These are phyloP conservation scores for Phoma sp. DNA, from an alignment of 2,329 filamentous ascomycete species.

Conservation along the genomic window DNA sequence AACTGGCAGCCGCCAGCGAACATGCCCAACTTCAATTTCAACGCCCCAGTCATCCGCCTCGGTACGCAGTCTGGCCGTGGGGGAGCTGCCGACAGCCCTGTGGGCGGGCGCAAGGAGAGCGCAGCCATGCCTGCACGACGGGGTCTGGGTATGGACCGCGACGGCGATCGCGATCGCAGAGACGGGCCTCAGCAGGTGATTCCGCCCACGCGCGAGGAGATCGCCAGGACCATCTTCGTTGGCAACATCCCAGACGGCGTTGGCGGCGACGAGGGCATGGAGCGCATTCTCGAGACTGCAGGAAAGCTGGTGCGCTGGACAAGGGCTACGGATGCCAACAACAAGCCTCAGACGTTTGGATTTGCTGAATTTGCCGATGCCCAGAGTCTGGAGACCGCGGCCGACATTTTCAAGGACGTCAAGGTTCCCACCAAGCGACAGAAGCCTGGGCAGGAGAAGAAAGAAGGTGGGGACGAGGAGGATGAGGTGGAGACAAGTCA, in stretches of 20 bases:
- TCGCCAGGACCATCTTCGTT: slow-evolving; percentile 88
- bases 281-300: slow-evolving; percentile 77
- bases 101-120: slow-evolving; percentile 56
- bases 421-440: slow-evolving; percentile 82
- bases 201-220: slow-evolving; percentile 87
- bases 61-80: slow-evolving; percentile 77
- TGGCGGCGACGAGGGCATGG: slow-evolving; percentile 77
- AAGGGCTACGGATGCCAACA: slow-evolving; percentile 74
- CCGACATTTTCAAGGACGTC: slow-evolving; percentile 82
- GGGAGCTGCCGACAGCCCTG: slow-evolving; percentile 50
- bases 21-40: slow-evolving; percentile 98
- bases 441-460: slow-evolving; percentile 53
- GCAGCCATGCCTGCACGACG: slow-evolving; percentile 47
- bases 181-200: slow-evolving; percentile 73
- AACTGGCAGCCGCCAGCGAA: slow-evolving; percentile 89
- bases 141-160: slow-evolving; percentile 65
- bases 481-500: slow-evolving; percentile 67
- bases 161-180: slow-evolving; percentile 68
- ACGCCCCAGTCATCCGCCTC: slow-evolving; percentile 91
- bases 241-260: slow-evolving; percentile 81
- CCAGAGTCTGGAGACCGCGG: slow-evolving; percentile 82
- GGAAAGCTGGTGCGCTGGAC: slow-evolving; percentile 87
- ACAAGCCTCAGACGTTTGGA: slow-evolving; percentile 85
- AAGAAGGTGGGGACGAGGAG: slow-evolving; percentile 46
- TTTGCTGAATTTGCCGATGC: slow-evolving; percentile 95